Percentiles rank a stretch among this genome's conserved stretches.
phyloP scores from a whole-genome alignment of 108 stramenopile genomes.

The Cyclotella distinguenda region DNA sequence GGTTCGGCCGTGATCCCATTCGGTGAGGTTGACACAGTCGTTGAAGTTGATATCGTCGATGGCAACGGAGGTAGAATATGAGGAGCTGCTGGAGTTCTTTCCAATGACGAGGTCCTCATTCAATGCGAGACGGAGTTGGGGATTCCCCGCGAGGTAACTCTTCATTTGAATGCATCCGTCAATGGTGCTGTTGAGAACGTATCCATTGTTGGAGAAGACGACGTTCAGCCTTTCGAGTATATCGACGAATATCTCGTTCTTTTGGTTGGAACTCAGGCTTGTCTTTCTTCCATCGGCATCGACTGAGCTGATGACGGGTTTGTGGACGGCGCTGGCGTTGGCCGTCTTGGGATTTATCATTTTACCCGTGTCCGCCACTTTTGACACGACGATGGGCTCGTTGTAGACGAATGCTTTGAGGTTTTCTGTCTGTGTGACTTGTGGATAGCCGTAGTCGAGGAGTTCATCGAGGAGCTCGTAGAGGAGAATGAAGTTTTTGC shows the following conservation, averaged over 20 bases:
- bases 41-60: slow-evolving; percentile 99
- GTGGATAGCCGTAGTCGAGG: slow-evolving; percentile 98
- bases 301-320: slow-evolving; percentile 90
- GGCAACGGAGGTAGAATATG: slow-evolving; percentile 76
- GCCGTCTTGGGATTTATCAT: slow-evolving; percentile 96
- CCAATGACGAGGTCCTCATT: slow-evolving; percentile 99
- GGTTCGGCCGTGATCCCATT: slow-evolving; percentile 89
- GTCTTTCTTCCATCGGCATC: slow-evolving; percentile 73
- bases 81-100: slow-evolving; percentile 44
- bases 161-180: slow-evolving; percentile 99
- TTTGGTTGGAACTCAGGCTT: slow-evolving; percentile 63
- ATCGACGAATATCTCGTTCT: slow-evolving; percentile 99
- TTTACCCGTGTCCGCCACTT: slow-evolving; percentile 75
- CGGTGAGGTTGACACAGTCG: slow-evolving; percentile 95
- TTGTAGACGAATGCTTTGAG: slow-evolving; percentile 98
- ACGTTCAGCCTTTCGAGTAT: slow-evolving; percentile 98
- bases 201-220: slow-evolving; percentile 96
- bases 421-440: slow-evolving; percentile 94
- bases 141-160: slow-evolving; percentile 93
- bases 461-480: slow-evolving; percentile 99
- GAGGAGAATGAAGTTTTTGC: slow-evolving; percentile 98
- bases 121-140: slow-evolving; percentile 95
- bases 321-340: slow-evolving; percentile 91
- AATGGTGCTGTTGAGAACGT: slow-evolving; percentile 97
- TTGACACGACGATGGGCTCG: slow-evolving; percentile 93